phyloP scores from a whole-genome alignment of 2,329 filamentous ascomycete genomes.

The Fulvia fulva region DNA sequence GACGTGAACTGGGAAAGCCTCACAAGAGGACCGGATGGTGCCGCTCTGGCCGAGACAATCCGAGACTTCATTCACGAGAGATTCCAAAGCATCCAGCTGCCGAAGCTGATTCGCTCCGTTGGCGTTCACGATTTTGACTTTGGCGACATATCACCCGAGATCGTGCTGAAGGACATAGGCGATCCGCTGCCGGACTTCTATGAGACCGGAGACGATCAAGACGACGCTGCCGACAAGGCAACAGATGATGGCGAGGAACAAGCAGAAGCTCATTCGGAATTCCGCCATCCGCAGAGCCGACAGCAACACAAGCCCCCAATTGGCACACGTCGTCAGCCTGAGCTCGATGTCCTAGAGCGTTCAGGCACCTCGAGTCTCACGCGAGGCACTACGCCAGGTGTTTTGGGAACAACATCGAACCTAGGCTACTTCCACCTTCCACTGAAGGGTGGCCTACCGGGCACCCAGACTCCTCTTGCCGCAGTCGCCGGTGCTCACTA shows the following conservation, averaged over 20 bases:
- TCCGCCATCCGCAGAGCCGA: slow-evolving; percentile 9
- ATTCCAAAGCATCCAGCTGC: slow-evolving; percentile 86
- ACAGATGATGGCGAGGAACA: slow-evolving; percentile 39
- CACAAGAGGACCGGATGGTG: slow-evolving; percentile 82
- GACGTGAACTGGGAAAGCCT: slow-evolving; percentile 95
- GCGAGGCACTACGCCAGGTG: slow-evolving; percentile 53
- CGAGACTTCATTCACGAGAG: slow-evolving; percentile 91
- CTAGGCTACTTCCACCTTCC: slow-evolving; percentile 81
- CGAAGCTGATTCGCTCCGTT: slow-evolving; percentile 94
- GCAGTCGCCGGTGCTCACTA: slow-evolving; percentile 71
- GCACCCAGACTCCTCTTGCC: slow-evolving; percentile 73
- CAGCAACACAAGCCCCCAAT: slow-evolving; percentile 8
- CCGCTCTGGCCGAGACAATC: slow-evolving; percentile 77
- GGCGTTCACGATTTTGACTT: slow-evolving; percentile 93
- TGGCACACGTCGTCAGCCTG: slow-evolving; percentile 17
- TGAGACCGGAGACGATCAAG: slow-evolving; percentile 66
- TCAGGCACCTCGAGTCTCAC: slow-evolving; percentile 35
- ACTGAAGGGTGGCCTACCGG: slow-evolving; percentile 65
- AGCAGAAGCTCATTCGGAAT: slow-evolving; percentile 1
- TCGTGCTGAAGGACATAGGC: slow-evolving; percentile 95
- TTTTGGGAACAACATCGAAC: slow-evolving; percentile 68
- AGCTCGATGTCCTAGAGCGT: slow-evolving; percentile 16
- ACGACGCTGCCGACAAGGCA: slow-evolving; percentile 29
- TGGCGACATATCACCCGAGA: slow-evolving; percentile 72
- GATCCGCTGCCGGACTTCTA: slow-evolving; percentile 96